Base-by-base conservation (phyloP, 192 early-diverging fungal genomes). In the Linnemannia hyalina region DNA sequence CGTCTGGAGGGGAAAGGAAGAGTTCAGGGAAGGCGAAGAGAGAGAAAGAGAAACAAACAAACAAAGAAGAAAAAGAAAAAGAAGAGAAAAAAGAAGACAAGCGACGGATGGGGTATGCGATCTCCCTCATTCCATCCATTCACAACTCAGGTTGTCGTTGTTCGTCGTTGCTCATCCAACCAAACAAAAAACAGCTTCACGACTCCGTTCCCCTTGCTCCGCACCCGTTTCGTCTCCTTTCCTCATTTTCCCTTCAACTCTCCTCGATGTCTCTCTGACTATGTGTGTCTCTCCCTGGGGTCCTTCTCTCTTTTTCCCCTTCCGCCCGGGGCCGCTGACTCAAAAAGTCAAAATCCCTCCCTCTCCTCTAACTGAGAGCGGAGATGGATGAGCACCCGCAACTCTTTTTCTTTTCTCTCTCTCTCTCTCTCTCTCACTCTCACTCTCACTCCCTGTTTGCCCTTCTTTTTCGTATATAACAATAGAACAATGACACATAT, bases 191-290 rank as follows among this genome's bases (percentile, higher is more conserved):
- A 46, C 7, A 29, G 11, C 32, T 41, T 40, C 38, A 40, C 38
- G 38, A 42, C 35, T 70, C 69, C 69, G 60, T 29, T 32, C 60
- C 60, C 26, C 60, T 65, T 32, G 26, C 13, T 65, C 11, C 11
- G 9, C 26, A 1, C 55, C 55, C 1, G 26, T 72, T 72, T 26
- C 71, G 4, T 46, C 42, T 46, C 71, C 41, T 73, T 52, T 75
- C 74, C 74, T 42, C 47, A 38, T 75, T 57, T 47, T 75, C 54
- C 54, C 42, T 75, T 40, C 74, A 11, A 4, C 35, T n/a, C 54
- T 60, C 44, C 38, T 52, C 35, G 11, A 13, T 22, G 40, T 29
- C 32, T 52, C 42, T 47, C 72, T n/a, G n/a, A n/a, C n/a, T n/a
- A n/a, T n/a, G n/a, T n/a, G n/a, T 22, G 40, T 29, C 32, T 52